These are phyloP conservation scores for Penicillium sp. DNA, from an alignment of 2,329 filamentous ascomycete genomes.

Conservation along the genomic window DNA sequence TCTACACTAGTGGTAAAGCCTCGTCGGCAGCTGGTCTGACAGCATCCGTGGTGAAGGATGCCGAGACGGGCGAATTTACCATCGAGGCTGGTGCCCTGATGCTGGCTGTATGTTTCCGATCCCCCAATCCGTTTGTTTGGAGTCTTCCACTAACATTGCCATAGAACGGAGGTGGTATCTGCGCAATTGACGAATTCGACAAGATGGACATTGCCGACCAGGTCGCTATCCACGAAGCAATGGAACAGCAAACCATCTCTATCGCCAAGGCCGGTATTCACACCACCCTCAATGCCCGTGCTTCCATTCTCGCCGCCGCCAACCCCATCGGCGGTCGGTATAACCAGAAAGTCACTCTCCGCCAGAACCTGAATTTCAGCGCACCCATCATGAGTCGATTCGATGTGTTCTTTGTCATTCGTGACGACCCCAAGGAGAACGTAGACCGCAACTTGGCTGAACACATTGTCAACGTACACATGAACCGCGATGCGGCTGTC, in stretches of 20 bases:
- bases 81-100: constrained; percentile 98
- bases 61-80: constrained; percentile 97
- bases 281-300: constrained; percentile 93
- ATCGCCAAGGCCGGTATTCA: constrained; percentile 99
- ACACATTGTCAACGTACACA: constrained; percentile 94
- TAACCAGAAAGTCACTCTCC: constrained; percentile 91
- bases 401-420: constrained; percentile 96
- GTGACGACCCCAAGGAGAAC: constrained; percentile 93
- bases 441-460: constrained; percentile 89
- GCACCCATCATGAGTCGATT: constrained; percentile 99
- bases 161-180: constrained; percentile 81
- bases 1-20: constrained; percentile 97
- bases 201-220: constrained; percentile 99
- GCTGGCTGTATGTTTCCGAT: constrained; percentile 67
- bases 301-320: constrained; percentile 91
- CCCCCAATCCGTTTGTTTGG: too few species aligned
- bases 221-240: constrained; percentile 98
- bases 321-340: constrained; percentile 95
- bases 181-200: constrained; percentile 98
- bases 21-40: constrained; percentile 97
- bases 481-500: constrained; percentile 87
- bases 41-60: constrained; percentile 94
- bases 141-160: background rate
- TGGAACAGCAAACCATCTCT: constrained; percentile 99
- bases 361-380: constrained; percentile 97